A percentile compares a stretch with the other conserved stretches of the same genome.
These are phyloP conservation scores for Heritiera fomes DNA, from an alignment of 345 rosid genomes.

Conservation along the genomic window DNA sequence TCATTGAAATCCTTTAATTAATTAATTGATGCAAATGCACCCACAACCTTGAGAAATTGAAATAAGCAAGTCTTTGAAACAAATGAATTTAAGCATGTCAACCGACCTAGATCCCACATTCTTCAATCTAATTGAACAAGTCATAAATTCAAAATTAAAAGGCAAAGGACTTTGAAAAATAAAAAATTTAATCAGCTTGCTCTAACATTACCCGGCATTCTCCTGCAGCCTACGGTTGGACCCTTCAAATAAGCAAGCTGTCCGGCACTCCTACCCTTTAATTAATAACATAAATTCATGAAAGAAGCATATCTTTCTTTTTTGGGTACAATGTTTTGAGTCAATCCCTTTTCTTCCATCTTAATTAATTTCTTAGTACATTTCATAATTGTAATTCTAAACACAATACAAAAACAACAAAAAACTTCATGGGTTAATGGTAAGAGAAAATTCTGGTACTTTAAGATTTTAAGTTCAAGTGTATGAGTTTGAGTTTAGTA, in stretches of 20 bases:
- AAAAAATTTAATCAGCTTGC: not conserved
- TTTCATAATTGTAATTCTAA: too few relatives aligned
- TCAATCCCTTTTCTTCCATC: too few relatives aligned
- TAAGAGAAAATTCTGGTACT: too few relatives aligned
- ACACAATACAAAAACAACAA: too few relatives aligned
- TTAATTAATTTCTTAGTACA: too few relatives aligned
- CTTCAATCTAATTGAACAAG: not conserved
- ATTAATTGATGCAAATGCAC: not conserved
- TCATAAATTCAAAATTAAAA: too few relatives aligned
- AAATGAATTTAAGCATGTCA: not conserved
- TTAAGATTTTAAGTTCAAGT: too few relatives aligned
- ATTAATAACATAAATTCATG: not conserved
- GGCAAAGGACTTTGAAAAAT: too few relatives aligned
- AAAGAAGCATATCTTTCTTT: too few relatives aligned
- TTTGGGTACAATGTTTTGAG: too few relatives aligned
- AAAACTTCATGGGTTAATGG: too few relatives aligned
- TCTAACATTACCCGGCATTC: not conserved
- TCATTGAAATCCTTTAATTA: not conserved
- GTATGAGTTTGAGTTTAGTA: too few relatives aligned
- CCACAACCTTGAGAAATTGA: not conserved
- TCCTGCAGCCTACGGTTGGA: not conserved
- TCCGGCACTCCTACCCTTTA: not conserved
- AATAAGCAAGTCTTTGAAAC: not conserved
- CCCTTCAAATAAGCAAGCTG: not conserved
- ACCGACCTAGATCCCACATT: not conserved